Evolutionary conservation across 345 rosid genomes (phyloP).

Genomic region (Acer negundo): DNA sequence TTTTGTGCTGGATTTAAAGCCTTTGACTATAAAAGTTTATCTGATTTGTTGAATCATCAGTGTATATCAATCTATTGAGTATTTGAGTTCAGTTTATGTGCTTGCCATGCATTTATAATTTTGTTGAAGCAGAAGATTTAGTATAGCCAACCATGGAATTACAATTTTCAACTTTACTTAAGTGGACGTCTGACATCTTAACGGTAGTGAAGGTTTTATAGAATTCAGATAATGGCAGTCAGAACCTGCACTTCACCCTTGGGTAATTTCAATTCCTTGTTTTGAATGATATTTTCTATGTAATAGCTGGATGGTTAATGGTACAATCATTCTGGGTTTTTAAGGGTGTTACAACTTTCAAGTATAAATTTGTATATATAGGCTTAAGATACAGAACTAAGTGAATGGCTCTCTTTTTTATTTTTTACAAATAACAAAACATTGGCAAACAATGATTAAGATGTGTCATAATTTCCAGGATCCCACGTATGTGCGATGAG

Average conservation of each 20-base stretch:
- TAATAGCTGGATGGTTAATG: too few relatives aligned
- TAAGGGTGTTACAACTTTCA: too few relatives aligned
- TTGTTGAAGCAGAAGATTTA: background rate
- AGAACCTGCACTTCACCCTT: too few relatives aligned
- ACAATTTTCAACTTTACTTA: background rate
- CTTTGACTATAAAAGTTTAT: background rate
- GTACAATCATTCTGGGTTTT: too few relatives aligned
- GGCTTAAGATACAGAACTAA: too few relatives aligned
- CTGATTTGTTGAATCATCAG: background rate
- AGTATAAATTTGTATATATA: too few relatives aligned
- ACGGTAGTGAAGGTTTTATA: background rate
- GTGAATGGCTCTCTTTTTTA: too few relatives aligned
- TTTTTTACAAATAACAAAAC: background rate
- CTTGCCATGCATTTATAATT: constrained; percentile 1
- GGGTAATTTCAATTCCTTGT: too few relatives aligned
- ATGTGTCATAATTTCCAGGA: background rate
- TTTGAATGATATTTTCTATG: too few relatives aligned
- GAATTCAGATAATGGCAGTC: background rate
- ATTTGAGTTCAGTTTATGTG: background rate
- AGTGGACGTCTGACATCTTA: background rate
- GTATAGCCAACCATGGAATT: background rate
- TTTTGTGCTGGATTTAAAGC: background rate
- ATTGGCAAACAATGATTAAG: background rate
- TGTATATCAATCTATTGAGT: background rate
- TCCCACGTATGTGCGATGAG: background rate